These are phyloP conservation scores for Zymoseptoria pseudotritici DNA, from an alignment of 2,329 filamentous ascomycete species.

Conservation along the genomic window DNA sequence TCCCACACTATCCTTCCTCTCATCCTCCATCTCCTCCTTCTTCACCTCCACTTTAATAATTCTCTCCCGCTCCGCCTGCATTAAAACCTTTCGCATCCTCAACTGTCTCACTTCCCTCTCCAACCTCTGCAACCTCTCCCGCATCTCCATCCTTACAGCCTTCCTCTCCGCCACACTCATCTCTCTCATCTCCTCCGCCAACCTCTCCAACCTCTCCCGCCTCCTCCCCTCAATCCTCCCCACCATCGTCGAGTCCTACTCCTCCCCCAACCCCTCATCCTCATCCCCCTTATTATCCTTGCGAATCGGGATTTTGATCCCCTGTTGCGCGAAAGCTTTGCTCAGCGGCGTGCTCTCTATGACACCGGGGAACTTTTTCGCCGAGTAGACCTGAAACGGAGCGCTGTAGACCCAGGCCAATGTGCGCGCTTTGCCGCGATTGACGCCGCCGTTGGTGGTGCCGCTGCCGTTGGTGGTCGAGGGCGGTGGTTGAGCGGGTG, in stretches of 20 bases:
- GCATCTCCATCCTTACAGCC: too few species aligned
- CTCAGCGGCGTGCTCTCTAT: slow-evolving; percentile 88
- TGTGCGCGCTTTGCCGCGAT: slow-evolving; percentile 69
- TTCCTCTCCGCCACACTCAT: too few species aligned
- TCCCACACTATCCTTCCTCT: too few species aligned
- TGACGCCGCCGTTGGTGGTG: slow-evolving; percentile 47
- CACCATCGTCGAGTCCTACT: not conserved
- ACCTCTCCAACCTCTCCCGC: not conserved
- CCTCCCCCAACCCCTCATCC: slow-evolving; percentile 23
- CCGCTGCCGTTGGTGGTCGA: not conserved
- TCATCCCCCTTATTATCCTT: slow-evolving; percentile 59
- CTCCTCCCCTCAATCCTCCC: not conserved
- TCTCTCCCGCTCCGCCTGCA: too few species aligned
- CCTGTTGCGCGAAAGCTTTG: slow-evolving; percentile 87
- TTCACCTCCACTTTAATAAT: too few species aligned
- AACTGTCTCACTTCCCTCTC: too few species aligned
- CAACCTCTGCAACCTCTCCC: too few species aligned
- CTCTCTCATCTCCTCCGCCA: not conserved
- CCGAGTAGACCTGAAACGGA: slow-evolving; percentile 85
- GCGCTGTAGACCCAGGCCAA: slow-evolving; percentile 82
- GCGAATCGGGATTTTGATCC: slow-evolving; percentile 92
- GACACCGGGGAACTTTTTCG: slow-evolving; percentile 97
- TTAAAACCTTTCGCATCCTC: too few species aligned
- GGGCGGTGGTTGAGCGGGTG: not conserved
- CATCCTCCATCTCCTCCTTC: too few species aligned